Evolutionary conservation across 768 basidiomycete species (phyloP), one percentile per base, ranked within the genome.

Genomic region (Antrodiella citrinella): DNA sequence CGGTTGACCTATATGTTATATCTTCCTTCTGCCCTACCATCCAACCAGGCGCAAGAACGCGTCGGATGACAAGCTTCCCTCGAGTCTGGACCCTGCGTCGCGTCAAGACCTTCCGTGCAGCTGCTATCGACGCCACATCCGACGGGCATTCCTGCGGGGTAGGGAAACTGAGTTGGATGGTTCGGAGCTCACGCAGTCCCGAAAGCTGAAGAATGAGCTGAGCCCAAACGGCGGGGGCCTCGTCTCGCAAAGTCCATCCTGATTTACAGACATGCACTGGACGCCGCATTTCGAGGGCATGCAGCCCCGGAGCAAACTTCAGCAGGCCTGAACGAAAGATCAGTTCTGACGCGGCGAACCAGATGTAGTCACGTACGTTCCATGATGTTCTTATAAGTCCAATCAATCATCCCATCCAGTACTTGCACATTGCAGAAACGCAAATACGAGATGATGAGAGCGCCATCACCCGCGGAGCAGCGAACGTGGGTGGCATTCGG

Each of bases 371-470:
- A 50, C 49, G 7, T 38, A 50, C 49, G 49, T 5, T 44, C 24
- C 11, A 45, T 38, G 22, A 50, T 12, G n/a, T 24, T 44, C 4
- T 5, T 22, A 23, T 44, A 35, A 26, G 10, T 22, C 49, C 49
- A 50, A 26, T 50, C 49, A 4, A 50, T 50, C 49, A 50, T 50
- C 7, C 49, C 49, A 21, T 50, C 49, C 13, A 50, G 43, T 9
- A 26, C 20, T 26, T 50, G 41, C 19, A 35, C 26, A n/a, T 50
- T 12, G 39, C 39, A 26, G 18, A 9, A 18, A 21, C 44, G 21
- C 11, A 50, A 15, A 7, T 40, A 11, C 20, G 4, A 35, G 9
- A 50, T 30, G 42, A 50, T 11, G n/a, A 42, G 19, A 21, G 20
- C 26, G 3, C 49, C 49, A 42, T 44, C 9, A 5, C 49, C 49